These are phyloP conservation scores for Thraustotheca clavata DNA, from an alignment of 352 stramenopile genomes.

Conservation along the genomic window DNA sequence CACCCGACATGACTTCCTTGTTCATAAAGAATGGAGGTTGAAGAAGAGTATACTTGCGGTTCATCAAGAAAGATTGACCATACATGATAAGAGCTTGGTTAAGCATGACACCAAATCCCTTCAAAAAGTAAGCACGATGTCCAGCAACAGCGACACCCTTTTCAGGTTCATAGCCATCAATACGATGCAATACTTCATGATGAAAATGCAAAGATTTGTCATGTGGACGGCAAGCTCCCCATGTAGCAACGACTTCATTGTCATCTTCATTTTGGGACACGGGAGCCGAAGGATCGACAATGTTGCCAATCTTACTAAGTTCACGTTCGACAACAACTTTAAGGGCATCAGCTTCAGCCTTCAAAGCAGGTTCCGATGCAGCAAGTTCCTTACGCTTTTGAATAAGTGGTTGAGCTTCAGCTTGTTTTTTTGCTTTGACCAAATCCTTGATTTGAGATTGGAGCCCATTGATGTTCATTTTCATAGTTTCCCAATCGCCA, in stretches of 20 bases:
- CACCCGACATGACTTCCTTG: slow-evolving; percentile 97
- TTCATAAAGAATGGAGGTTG: slow-evolving; percentile 99
- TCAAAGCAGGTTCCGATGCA: slow-evolving; percentile 53
- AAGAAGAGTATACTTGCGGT: slow-evolving; percentile 94
- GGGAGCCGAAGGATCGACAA: slow-evolving; percentile 93
- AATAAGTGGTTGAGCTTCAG: slow-evolving; percentile 32
- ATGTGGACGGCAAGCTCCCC: slow-evolving; percentile 54
- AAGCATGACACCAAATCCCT: slow-evolving; percentile 95
- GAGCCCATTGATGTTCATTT: slow-evolving; percentile 81
- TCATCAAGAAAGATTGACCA: slow-evolving; percentile 94
- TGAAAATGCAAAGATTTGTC: slow-evolving; percentile 87
- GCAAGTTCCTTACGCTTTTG: slow-evolving; percentile 55
- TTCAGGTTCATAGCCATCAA: slow-evolving; percentile 98
- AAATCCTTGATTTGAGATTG: slow-evolving; percentile 84
- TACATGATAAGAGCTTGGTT: slow-evolving; percentile 99
- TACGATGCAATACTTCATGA: slow-evolving; percentile 96
- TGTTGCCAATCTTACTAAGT: slow-evolving; percentile 94
- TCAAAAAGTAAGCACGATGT: slow-evolving; percentile 99
- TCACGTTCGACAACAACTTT: slow-evolving; percentile 68
- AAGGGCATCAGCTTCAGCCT: slow-evolving; percentile 71
- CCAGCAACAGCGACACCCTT: slow-evolving; percentile 93
- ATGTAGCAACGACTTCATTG: slow-evolving; percentile 90
- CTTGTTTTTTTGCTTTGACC: slow-evolving; percentile 83
- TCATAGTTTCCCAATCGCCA: slow-evolving; percentile 73
- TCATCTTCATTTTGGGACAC: slow-evolving; percentile 96